Evolutionary conservation across 495 filamentous ascomycete genomes (phyloP).

Genomic region (Penicillium roqueforti): DNA sequence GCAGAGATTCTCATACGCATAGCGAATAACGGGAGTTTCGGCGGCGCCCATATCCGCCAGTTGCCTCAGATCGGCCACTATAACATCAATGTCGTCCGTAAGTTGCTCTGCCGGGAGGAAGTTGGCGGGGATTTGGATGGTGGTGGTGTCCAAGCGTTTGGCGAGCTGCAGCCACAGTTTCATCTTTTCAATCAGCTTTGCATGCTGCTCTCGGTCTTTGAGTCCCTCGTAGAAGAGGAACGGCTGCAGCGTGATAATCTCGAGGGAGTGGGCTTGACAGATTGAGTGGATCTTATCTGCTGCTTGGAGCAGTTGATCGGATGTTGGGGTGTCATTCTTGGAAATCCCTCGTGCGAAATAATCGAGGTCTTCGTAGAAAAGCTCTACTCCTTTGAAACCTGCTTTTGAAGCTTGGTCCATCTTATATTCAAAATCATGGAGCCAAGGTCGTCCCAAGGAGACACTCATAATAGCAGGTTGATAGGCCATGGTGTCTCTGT

Average conservation of each 20-base stretch:
- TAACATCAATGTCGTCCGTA: constrained; percentile 49
- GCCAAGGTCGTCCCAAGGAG: constrained; percentile 59
- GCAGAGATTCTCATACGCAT: constrained; percentile 65
- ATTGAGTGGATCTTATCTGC: constrained; percentile 34
- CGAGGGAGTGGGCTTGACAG: constrained; percentile 19
- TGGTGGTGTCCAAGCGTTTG: constrained; percentile 54
- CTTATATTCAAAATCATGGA: constrained; percentile 57
- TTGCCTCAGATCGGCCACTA: constrained; percentile 59
- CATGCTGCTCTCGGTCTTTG: constrained; percentile 53
- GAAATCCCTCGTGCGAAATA: constrained; percentile 39
- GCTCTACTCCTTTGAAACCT: constrained; percentile 62
- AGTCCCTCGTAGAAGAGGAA: constrained; percentile 71
- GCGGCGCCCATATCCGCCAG: constrained; percentile 30
- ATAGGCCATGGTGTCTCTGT: constrained; percentile 7
- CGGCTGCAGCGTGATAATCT: constrained; percentile 59
- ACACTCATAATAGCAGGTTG: constrained; percentile 21
- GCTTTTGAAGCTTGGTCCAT: constrained; percentile 55
- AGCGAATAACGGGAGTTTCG: constrained; percentile 48
- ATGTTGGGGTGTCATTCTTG: constrained; percentile 13
- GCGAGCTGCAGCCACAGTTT: constrained; percentile 60
- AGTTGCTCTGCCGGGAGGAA: constrained; percentile 53
- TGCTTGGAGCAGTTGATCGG: constrained; percentile 49
- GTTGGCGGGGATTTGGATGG: constrained; percentile 64
- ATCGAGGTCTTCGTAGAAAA: constrained; percentile 70
- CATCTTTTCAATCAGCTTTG: constrained; percentile 52